These are phyloP conservation scores for Penicillium sp. DNA, from an alignment of 2,329 filamentous ascomycete genomes.

Conservation along the genomic window DNA sequence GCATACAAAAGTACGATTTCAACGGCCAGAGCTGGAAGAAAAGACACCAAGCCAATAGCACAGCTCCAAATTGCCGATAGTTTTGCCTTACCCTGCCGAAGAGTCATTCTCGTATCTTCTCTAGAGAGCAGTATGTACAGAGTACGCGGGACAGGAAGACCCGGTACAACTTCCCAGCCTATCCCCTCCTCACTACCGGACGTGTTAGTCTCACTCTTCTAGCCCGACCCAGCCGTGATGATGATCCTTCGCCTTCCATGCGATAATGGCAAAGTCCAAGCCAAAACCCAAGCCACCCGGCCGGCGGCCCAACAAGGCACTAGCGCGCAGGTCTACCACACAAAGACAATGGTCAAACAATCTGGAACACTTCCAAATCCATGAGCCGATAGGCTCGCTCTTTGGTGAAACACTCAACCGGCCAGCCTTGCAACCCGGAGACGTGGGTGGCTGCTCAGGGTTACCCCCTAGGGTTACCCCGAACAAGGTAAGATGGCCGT, in stretches of 20 bases:
- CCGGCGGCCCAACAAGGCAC: not conserved
- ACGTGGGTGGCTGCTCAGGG: not conserved
- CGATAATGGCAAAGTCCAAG: not conserved
- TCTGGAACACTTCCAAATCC: conserved; percentile 10
- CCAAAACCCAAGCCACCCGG: not conserved
- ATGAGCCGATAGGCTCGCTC: not conserved
- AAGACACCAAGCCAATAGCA: not conserved
- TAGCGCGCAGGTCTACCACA: not conserved
- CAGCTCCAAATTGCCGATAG: not conserved
- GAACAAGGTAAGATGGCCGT: conserved; percentile 1
- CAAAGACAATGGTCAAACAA: not conserved
- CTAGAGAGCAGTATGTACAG: too few species aligned
- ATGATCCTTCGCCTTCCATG: not conserved
- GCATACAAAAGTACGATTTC: not conserved
- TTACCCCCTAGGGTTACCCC: not conserved
- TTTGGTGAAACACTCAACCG: conserved; percentile 1
- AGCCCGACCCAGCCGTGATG: not conserved
- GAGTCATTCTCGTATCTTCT: too few species aligned
- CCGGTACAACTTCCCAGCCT: not conserved
- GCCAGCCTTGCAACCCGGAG: not conserved
- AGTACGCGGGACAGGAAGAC: not conserved
- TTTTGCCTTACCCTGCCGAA: not conserved
- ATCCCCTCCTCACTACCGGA: not conserved
- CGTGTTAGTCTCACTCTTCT: not conserved
- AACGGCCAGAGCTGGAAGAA: not conserved